Base-by-base conservation (phyloP, 148 eudicot genomes). In the Hydrangea macrophylla region DNA sequence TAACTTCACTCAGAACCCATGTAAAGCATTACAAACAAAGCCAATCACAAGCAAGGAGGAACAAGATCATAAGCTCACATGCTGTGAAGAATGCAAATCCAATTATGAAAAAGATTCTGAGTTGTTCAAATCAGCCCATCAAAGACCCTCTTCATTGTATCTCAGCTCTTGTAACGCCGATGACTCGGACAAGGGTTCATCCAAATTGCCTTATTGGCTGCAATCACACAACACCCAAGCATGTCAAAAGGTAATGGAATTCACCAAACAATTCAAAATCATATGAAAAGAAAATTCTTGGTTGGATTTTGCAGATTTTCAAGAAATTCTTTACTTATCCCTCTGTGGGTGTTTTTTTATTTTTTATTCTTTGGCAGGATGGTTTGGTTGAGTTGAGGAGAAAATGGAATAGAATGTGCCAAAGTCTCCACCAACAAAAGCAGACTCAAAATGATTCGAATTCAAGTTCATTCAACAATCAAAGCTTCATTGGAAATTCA, bases 361-460 rank as follows among this genome's bases (percentile, higher is more conserved):
- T n/a, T n/a, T n/a, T n/a, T n/a, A n/a, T n/a, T n/a, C n/a, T n/a
- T 65, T 74, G 44, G 8, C 80, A 84, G 85, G 85, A 84, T 39
- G 69, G 68, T 67, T 68, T 80, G 57, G 81, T 53, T 37, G 76
- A 84, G 70, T 37, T 84, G 79, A 84, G 56, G 73, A 76, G 76
- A 25, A 81, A 84, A 60, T 84, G 81, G 81, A 84, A 71, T 76
- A 84, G 73, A 68, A 25, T 81, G 35, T 84, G 88, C 66, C 70
- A 73, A 18, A 78, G 13, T 69, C 81, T 81, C 36, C 88, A 84
- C 68, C 82, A 81, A 64, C 73, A 72, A 48, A 80, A 58, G 73
- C 69, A 64, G 31, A 70, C 44, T 73, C 74, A 62, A 26, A 59
- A 61, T 56, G 40, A 69, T 45, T 37, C 70, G 20, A 64, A 58